Base-by-base conservation (phyloP, 2,329 filamentous ascomycete species). In the Fusarium aywerte region DNA sequence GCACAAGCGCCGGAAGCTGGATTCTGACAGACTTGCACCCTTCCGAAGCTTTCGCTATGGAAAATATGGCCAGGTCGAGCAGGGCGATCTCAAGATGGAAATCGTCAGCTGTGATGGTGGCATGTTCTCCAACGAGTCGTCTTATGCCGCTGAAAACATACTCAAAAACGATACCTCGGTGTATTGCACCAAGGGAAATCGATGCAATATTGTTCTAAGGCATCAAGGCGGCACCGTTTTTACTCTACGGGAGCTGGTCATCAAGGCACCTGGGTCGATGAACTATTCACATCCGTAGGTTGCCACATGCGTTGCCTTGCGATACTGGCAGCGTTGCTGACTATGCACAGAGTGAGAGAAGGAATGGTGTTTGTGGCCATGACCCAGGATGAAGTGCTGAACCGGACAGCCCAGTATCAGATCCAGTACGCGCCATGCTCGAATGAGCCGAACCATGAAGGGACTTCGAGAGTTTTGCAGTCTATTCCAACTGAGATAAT, bases 341-440 rank as follows among this genome's bases (percentile, higher is more conserved):
- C 53, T 52, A n/a, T 56, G 25, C 54, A 57, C 75, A 95, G 92
- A 53, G 90, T 97, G 52, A 90, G 95, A 78, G 92, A 97, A 84
- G 95, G 96, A 42, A 90, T 97, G 85, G 87, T 98, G 1, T 97
- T 97, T 74, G 85, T 98, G 27, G 87, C 92, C 43, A 97, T 97
- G 94, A 86, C 89, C 38, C 87, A 89, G 35, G 89, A 96, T 69
- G 90, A 96, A 62, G 81, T 96, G 2, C 80, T 96, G 40, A 86
- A 83, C 20, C 85, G 90, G 58, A 96, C 92, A 12, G 86, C 90
- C 8, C 85, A 89, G 62, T 95, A 95, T 75, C 87, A 92, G 68
- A 89, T 95, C 25, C 87, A 90, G 69, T 92, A 91, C 71, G 77
- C 81, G 21, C 68, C 70, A 11, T 62, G 59, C 13, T 36, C 62